Percentiles rank a stretch among this genome's conserved stretches.
phyloP scores from a whole-genome alignment of 805 yeast genomes.

The Candida boidinii region DNA sequence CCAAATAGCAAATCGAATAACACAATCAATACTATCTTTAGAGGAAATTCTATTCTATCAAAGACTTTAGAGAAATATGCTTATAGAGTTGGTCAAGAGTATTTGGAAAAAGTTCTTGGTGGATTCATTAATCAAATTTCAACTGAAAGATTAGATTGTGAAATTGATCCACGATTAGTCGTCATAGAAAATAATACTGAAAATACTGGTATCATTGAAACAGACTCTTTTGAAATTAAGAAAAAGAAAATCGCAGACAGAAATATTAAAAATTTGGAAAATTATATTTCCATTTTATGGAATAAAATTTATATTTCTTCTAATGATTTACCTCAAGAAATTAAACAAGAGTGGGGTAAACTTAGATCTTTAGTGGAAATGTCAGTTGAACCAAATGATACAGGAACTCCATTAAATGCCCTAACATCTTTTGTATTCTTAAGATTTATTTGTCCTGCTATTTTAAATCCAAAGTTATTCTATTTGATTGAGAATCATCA shows the following conservation, averaged over 20 bases:
- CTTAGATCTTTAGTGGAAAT: conserved; percentile 59
- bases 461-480: conserved; percentile 82
- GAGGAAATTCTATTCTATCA: conserved; percentile 81
- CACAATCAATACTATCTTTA: conserved; percentile 55
- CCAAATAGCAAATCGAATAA: conserved; percentile 26
- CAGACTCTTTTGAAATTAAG: too few relatives aligned
- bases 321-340: conserved; percentile 63
- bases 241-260: conserved; percentile 31
- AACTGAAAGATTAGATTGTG: conserved; percentile 50
- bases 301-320: conserved; percentile 51
- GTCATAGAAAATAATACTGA: conserved; percentile 26
- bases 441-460: conserved; percentile 84
- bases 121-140: conserved; percentile 48
- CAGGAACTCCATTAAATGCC: conserved; percentile 51
- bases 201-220: too few relatives aligned
- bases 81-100: conserved; percentile 70
- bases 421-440: conserved; percentile 78
- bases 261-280: conserved; percentile 40
- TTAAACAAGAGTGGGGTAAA: conserved; percentile 54
- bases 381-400: conserved; percentile 46
- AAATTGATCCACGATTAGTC: conserved; percentile 63
- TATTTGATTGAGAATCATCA: conserved; percentile 65
- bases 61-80: conserved; percentile 74
- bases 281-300: conserved; percentile 59
- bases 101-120: conserved; percentile 65